These are phyloP conservation scores for Suillus cothurnatus DNA, from an alignment of 768 basidiomycete species.

Conservation along the genomic window DNA sequence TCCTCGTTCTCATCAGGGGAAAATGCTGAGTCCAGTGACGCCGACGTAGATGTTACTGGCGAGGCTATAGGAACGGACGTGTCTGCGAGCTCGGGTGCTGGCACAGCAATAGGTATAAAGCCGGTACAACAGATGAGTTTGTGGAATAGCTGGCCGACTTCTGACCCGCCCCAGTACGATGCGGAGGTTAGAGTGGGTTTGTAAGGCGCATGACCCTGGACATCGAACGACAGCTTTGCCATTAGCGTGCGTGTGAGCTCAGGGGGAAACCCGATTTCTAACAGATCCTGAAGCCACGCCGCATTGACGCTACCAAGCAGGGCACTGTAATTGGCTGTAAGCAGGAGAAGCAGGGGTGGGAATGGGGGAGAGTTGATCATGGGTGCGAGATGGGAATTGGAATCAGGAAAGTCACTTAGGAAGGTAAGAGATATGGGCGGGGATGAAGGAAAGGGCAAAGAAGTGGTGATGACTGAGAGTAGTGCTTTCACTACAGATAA, in stretches of 20 bases:
- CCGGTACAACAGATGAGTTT: slow-evolving; percentile 48
- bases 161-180: slow-evolving; percentile 29
- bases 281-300: slow-evolving; percentile 36
- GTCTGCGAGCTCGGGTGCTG: background rate
- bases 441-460: slow-evolving; percentile 30
- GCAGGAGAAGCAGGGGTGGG: slow-evolving; percentile 31
- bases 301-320: slow-evolving; percentile 33
- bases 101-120: slow-evolving; percentile 35
- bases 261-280: slow-evolving; percentile 37
- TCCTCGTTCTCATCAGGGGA: background rate
- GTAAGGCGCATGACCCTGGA: slow-evolving; percentile 20
- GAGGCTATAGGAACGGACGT: background rate
- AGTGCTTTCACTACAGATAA: slow-evolving; percentile 30
- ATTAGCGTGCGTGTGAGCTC: slow-evolving; percentile 30
- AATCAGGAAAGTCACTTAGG: slow-evolving; percentile 15
- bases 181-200: slow-evolving; percentile 18
- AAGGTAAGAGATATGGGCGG: slow-evolving; percentile 25
- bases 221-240: slow-evolving; percentile 21
- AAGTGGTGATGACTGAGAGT: slow-evolving; percentile 36
- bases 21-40: background rate
- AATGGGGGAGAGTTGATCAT: slow-evolving; percentile 35
- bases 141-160: slow-evolving; percentile 40
- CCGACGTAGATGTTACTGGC: background rate
- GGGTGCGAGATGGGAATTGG: slow-evolving; percentile 13
- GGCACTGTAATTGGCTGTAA: slow-evolving; percentile 18